Conservation (phyloP, 768 basidiomycete genomes). For the Baorangia bicolor region DNA sequence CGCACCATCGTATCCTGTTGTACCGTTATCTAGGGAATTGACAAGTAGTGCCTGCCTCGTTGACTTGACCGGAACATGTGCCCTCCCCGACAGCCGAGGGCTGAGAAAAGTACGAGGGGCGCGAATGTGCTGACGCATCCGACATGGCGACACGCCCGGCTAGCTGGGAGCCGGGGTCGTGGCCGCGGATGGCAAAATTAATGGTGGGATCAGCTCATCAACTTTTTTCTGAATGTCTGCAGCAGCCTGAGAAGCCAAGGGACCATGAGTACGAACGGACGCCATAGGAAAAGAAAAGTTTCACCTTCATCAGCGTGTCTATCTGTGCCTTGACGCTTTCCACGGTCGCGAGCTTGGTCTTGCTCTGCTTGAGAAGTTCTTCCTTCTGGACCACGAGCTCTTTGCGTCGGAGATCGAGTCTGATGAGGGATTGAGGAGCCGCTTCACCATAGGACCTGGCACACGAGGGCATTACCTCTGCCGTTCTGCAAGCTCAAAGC, state of each 20-base stretch:
- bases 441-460: constrained; percentile 4
- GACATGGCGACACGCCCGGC: neutral
- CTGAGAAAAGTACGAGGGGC: neutral
- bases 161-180: constrained; percentile 29
- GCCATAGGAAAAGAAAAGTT: neutral
- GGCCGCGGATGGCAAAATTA: constrained; percentile 30
- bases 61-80: neutral
- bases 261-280: constrained; percentile 12
- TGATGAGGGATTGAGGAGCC: constrained; percentile 29
- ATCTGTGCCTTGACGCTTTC: constrained; percentile 80
- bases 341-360: constrained; percentile 65
- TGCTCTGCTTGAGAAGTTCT: constrained; percentile 77
- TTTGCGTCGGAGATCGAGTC: constrained; percentile 69
- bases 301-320: constrained; percentile 72
- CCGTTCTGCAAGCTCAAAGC: constrained; percentile 85
- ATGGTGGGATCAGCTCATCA: constrained; percentile 57
- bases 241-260: constrained; percentile 56
- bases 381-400: constrained; percentile 72
- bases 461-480: constrained; percentile 57
- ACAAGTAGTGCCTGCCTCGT: constrained; percentile 17
- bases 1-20: constrained; percentile 22
- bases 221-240: constrained; percentile 75
- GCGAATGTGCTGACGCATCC: constrained; percentile 4
- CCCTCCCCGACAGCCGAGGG: constrained; percentile 7
- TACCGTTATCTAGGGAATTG: constrained; percentile 32